These are phyloP conservation scores for Brassica juncea DNA, from an alignment of 345 rosid genomes.

Conservation along the genomic window DNA sequence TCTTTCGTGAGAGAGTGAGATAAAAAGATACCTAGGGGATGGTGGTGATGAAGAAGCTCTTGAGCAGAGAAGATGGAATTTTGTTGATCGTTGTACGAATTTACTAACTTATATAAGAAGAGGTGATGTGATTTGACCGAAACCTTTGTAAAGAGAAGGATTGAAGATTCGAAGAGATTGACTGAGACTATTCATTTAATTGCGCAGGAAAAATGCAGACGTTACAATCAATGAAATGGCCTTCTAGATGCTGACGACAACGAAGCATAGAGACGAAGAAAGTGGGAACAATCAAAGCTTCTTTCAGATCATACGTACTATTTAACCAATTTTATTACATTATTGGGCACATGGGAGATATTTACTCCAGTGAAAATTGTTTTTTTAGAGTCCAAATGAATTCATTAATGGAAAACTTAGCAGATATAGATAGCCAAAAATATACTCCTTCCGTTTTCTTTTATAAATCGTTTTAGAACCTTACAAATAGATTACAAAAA, in stretches of 20 bases:
- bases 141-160: background rate
- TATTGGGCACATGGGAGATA: background rate
- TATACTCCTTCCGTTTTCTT: no score
- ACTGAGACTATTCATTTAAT: no score
- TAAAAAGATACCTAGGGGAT: slow-evolving; percentile 15
- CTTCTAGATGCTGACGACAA: slow-evolving; percentile 36
- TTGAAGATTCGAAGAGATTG: slow-evolving; percentile 1
- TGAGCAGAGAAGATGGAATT: slow-evolving; percentile 12
- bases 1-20: slow-evolving; percentile 11
- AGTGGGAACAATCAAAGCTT: background rate
- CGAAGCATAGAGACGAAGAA: no score
- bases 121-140: slow-evolving; percentile 27
- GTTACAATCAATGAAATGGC: slow-evolving; percentile 21
- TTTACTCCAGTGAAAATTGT: no score
- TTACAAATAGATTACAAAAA: no score
- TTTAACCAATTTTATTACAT: background rate
- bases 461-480: no score
- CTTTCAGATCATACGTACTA: slow-evolving; percentile 19
- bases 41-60: slow-evolving; percentile 9
- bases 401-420: no score
- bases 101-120: background rate
- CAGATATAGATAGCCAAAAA: no score
- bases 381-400: no score
- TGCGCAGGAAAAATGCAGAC: slow-evolving; percentile 14
- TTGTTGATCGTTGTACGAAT: background rate